A percentile compares a stretch with the other conserved stretches of the same genome.
Evolutionary conservation across 73 alveolate species (phyloP).

Genomic region (Symbiodinium pilosum): DNA sequence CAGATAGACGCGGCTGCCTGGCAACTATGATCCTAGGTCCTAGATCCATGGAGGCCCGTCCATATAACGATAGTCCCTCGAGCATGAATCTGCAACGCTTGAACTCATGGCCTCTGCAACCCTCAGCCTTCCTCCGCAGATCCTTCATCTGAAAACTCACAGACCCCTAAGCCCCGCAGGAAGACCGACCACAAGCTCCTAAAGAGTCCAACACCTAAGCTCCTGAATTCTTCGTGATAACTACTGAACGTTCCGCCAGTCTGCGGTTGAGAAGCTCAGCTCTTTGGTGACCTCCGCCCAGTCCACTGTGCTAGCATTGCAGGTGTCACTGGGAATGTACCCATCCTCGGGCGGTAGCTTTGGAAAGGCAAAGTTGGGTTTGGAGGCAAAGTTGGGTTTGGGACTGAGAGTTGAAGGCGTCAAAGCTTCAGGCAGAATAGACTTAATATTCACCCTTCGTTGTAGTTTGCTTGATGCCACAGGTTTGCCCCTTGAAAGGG

Average conservation of each 20-base stretch:
- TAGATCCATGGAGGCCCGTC: too few species aligned
- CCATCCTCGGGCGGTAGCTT: conserved; percentile 3
- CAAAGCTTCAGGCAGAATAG: too few species aligned
- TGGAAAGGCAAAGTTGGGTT: neutral
- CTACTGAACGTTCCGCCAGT: too few species aligned
- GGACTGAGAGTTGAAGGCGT: neutral
- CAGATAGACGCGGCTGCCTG: too few species aligned
- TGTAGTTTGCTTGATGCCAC: too few species aligned
- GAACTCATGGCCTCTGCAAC: neutral
- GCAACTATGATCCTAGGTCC: too few species aligned
- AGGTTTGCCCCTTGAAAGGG: too few species aligned
- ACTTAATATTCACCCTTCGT: too few species aligned
- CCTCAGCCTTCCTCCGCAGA: neutral
- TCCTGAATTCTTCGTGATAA: too few species aligned
- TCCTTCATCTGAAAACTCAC: neutral
- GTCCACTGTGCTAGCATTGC: conserved; percentile 19
- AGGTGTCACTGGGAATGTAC: conserved; percentile 54
- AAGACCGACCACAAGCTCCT: too few species aligned
- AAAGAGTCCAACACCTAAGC: too few species aligned
- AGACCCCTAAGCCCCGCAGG: neutral
- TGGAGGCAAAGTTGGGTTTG: neutral
- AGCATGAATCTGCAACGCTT: neutral
- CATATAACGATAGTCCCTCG: too few species aligned
- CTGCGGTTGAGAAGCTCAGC: neutral
- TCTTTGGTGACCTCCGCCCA: conserved; percentile 47